Conservation (phyloP, 2,329 filamentous ascomycete genomes). For the Davidsoniella neocaledoniae region DNA sequence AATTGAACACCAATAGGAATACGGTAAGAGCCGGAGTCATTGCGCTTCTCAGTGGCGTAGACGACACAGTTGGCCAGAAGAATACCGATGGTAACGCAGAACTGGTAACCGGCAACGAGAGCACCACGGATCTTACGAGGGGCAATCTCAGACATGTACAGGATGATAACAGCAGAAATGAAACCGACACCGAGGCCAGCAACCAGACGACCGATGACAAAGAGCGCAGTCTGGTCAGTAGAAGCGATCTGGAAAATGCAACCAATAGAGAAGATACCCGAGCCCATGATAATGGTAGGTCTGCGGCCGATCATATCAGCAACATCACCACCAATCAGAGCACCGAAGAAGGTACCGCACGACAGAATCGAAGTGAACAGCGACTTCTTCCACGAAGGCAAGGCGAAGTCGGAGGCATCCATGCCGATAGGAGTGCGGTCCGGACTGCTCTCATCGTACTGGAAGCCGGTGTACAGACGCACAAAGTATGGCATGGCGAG, state of each 20-base stretch:
- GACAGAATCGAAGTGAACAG: conserved; percentile 63
- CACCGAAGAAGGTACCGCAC: conserved; percentile 61
- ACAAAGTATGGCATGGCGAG: conserved; percentile 36
- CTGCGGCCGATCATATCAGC: conserved; percentile 61
- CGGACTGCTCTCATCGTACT: conserved; percentile 22
- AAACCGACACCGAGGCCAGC: conserved; percentile 68
- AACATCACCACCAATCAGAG: conserved; percentile 60
- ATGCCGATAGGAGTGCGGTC: conserved; percentile 25
- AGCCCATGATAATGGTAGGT: conserved; percentile 55
- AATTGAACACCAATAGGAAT: conserved; percentile 72
- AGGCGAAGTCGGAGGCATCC: conserved; percentile 15
- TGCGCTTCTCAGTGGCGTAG: conserved; percentile 49
- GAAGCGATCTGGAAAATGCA: conserved; percentile 48
- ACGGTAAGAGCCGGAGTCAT: conserved; percentile 53
- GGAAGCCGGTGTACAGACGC: conserved; percentile 21
- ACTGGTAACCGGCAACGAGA: conserved; percentile 69
- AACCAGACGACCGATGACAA: conserved; percentile 58
- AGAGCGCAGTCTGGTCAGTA: conserved; percentile 30
- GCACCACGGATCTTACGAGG: conserved; percentile 60
- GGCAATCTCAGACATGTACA: conserved; percentile 75
- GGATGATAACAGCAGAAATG: conserved; percentile 62
- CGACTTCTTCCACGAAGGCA: conserved; percentile 25
- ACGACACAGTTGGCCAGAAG: conserved; percentile 58
- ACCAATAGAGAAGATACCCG: conserved; percentile 52
- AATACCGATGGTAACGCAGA: conserved; percentile 67